Evolutionary conservation across 2,329 filamentous ascomycete genomes (phyloP).

Genomic region (Aspergillus cejpii): DNA sequence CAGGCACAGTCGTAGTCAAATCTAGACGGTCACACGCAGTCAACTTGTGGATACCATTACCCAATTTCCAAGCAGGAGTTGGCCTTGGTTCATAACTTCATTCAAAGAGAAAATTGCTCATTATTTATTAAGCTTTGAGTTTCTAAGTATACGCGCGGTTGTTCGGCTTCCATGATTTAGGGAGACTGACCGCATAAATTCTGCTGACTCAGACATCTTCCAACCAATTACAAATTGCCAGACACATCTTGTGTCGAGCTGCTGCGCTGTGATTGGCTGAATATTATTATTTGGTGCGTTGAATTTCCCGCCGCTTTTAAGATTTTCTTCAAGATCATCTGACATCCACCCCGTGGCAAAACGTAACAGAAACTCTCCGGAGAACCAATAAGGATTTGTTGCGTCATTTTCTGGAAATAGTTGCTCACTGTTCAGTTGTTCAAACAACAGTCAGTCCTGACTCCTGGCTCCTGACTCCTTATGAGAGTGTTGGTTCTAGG

Average conservation of each 20-base stretch:
- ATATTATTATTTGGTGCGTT: background rate
- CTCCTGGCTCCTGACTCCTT: no score
- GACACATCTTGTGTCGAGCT: background rate
- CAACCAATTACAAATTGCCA: background rate
- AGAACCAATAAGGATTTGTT: conserved; percentile 28
- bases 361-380: conserved; percentile 35
- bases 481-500: background rate
- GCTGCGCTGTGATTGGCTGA: conserved; percentile 6
- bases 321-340: conserved; percentile 26
- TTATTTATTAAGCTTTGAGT: background rate
- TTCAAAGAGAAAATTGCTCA: background rate
- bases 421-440: conserved; percentile 8
- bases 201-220: background rate
- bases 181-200: no score
- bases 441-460: no score
- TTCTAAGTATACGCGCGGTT: background rate
- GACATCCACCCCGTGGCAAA: conserved; percentile 23
- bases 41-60: background rate
- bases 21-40: conserved; percentile 15
- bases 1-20: conserved; percentile 9
- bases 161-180: no score
- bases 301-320: conserved; percentile 14
- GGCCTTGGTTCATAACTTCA: background rate
- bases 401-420: conserved; percentile 31
- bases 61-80: background rate